phyloP scores from a whole-genome alignment of 2,329 filamentous ascomycete species.

The Pseudogymnoascus destructans region DNA sequence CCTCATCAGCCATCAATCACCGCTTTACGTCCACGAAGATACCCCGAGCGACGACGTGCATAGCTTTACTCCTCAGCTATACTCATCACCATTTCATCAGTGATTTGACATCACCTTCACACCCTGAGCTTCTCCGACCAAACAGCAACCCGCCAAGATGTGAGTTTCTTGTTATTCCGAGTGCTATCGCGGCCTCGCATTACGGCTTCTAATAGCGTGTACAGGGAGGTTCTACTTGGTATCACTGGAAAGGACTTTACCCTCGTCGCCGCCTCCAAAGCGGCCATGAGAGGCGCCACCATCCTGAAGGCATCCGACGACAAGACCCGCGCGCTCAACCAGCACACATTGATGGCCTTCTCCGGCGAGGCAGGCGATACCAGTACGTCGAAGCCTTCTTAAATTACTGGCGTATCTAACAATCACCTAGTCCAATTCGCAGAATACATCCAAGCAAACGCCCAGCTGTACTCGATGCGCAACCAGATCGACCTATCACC shows the following conservation, averaged over 20 bases:
- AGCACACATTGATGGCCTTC: slow-evolving; percentile 89
- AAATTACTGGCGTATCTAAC: slow-evolving; percentile 7
- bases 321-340: slow-evolving; percentile 88
- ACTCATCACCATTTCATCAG: slow-evolving; percentile 17
- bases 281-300: slow-evolving; percentile 92
- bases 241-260: slow-evolving; percentile 99
- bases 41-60: slow-evolving; percentile 15
- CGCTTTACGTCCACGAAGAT: slow-evolving; percentile 2
- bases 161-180: slow-evolving; percentile 15
- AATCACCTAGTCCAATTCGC: slow-evolving; percentile 73
- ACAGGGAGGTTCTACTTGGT: slow-evolving; percentile 91
- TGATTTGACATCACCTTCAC: slow-evolving; percentile 19
- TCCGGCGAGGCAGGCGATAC: slow-evolving; percentile 95
- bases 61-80: slow-evolving; percentile 17
- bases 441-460: slow-evolving; percentile 97
- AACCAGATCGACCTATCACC: slow-evolving; percentile 89
- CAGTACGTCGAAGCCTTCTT: slow-evolving; percentile 37
- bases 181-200: slow-evolving; percentile 12
- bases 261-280: slow-evolving; percentile 93
- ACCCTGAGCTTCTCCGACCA: neutral
- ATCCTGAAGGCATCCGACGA: slow-evolving; percentile 92
- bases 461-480: slow-evolving; percentile 96
- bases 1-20: slow-evolving; percentile 10
- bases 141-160: slow-evolving; percentile 20
- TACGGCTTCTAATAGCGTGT: slow-evolving; percentile 9